Base-by-base conservation (phyloP, 2,329 filamentous ascomycete species). In the Fusarium sterilihyphosum region DNA sequence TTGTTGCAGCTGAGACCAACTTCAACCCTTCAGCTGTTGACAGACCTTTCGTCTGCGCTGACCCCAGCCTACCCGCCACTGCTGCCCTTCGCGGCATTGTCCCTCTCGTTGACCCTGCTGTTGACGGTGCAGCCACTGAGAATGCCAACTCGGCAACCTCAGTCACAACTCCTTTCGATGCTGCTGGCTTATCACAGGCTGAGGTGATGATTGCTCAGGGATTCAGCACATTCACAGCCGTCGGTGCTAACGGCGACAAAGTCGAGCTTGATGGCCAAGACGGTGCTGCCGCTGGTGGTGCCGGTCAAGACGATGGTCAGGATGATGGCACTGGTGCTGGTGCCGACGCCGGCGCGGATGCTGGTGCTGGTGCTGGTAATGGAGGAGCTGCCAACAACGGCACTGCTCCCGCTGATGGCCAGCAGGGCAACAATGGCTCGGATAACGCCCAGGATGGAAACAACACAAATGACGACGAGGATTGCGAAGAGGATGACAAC, bases 1-100 rank as follows among this genome's bases (percentile, higher is more conserved):
- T 93, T 43, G 91, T 93, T 20, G 87, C 88, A 33, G 91, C 91
- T 8, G 91, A 93, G 85, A 91, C 92, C 82, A 93, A 93, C 87
- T 92, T 92, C 85, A 93, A 93, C 84, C 90, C 90, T 59, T 92
- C 90, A 74, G 88, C 82, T 64, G 87, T 88, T 71, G 84, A 84
- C 77, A 85, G 90, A 40, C 91, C 89, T 24, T 89, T 86, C 70
- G 88, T 94, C 79, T 93, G 92, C 82, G 87, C 85, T 43, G 90
- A 93, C 73, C 83, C 90, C 5, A 83, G 85, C 33, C 88, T 94
- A 5, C 92, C 92, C 17, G 87, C 85, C 38, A 92, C 89, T 13
- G 82, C 82, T 31, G 86, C 86, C 63, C 88, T 93, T 38, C 86
- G 92, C 49, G 92, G 92, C 71, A 90, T 94, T 65, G 85, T 92